Base-by-base conservation (phyloP, 2,329 filamentous ascomycete species). In the Pseudogymnoascus sp. region DNA sequence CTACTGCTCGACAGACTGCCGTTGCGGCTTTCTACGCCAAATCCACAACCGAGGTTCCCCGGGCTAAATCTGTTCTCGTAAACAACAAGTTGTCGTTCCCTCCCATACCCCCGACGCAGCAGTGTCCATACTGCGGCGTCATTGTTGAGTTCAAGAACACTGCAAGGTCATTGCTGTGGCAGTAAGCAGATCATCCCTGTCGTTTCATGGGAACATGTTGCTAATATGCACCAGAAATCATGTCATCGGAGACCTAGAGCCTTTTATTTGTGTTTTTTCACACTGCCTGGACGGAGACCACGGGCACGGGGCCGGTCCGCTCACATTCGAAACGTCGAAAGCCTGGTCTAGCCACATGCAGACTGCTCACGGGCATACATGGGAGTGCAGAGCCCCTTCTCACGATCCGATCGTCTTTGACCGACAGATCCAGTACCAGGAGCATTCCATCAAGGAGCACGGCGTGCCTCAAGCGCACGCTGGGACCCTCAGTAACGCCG, bases 361-460 rank as follows among this genome's bases (percentile, higher is more conserved):
- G 62, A 69, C 56, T 52, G 65, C 67, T 60, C 67, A 69, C 61
- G 67, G 67, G 57, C 60, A 69, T 64, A 60, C 48, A 62, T 69
- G 67, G 67, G 67, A 69, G 62, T 69, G 67, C 63, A 64, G 67
- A 60, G 63, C 67, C 37, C 67, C 65, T 61, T 66, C 67, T 65
- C 67, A 69, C 57, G 60, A 62, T 61, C 66, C 62, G 62, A 67
- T 67, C 15, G 56, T 64, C 45, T 69, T 68, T 63, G 63, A 67
- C 10, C 56, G 65, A 56, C 65, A 68, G 57, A 61, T 63, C 55
- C 57, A 67, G 37, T 69, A 63, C 59, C 66, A 65, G 62, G 61
- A 69, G 63, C 67, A 69, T 63, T 67, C 64, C 15, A 60, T 59
- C 48, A 61, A 63, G 52, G 65, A 67, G 59, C 65, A 69, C 59